Evolutionary conservation across 192 early-diverging fungal species (phyloP).

Genomic region (Powellomyces hirtus): DNA sequence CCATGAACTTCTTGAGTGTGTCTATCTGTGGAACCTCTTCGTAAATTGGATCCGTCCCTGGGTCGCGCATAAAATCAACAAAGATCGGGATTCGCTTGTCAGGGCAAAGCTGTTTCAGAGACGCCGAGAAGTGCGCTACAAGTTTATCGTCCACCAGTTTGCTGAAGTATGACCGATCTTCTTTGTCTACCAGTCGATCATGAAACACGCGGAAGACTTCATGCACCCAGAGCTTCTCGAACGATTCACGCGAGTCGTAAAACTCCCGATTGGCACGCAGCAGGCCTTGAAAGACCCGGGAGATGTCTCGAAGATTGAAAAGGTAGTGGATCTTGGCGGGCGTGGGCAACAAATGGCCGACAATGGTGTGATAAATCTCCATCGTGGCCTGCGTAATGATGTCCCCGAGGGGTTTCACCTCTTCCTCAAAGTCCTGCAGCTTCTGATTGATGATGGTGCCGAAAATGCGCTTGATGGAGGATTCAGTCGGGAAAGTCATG

Average conservation of each 20-base stretch:
- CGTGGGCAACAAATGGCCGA: constrained; percentile 53
- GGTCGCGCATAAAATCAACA: constrained; percentile 53
- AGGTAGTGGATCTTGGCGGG: constrained; percentile 61
- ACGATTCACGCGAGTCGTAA: constrained; percentile 49
- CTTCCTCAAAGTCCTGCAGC: constrained; percentile 55
- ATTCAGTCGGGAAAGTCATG: constrained; percentile 56
- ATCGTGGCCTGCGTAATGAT: constrained; percentile 54
- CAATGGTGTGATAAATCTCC: constrained; percentile 55
- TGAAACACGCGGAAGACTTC: constrained; percentile 54
- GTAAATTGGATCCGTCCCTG: constrained; percentile 41
- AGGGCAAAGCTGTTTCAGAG: constrained; percentile 47
- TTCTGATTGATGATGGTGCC: constrained; percentile 58
- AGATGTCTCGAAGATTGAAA: constrained; percentile 61
- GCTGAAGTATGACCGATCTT: constrained; percentile 48
- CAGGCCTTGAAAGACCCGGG: constrained; percentile 61
- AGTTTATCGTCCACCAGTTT: constrained; percentile 60
- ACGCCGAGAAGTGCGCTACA: constrained; percentile 39
- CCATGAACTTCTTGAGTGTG: constrained; percentile 50
- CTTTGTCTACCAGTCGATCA: constrained; percentile 53
- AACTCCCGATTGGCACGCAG: constrained; percentile 54
- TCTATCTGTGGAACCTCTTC: constrained; percentile 48
- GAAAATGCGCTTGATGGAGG: constrained; percentile 49
- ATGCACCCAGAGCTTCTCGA: constrained; percentile 58
- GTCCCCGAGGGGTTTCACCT: constrained; percentile 52
- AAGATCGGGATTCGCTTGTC: constrained; percentile 51